Evolutionary conservation across 805 yeast species (phyloP).

Genomic region (Wickerhamomyces rabaulensis): DNA sequence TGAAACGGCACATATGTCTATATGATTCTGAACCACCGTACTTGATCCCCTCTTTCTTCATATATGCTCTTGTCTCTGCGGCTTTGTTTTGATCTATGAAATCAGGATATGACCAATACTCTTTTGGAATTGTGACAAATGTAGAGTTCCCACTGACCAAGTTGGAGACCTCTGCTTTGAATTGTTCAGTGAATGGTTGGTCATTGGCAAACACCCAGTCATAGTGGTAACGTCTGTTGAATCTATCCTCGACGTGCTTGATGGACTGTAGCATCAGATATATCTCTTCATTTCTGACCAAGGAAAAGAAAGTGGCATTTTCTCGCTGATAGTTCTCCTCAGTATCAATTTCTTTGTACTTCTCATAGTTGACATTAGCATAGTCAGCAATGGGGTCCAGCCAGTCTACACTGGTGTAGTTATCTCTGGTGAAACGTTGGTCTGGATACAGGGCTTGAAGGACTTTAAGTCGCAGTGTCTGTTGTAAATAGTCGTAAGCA

Average conservation of each 20-base stretch:
- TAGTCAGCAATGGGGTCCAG: conserved; percentile 12
- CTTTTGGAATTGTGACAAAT: conserved; percentile 53
- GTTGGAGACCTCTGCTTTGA: conserved; percentile 39
- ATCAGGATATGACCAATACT: conserved; percentile 65
- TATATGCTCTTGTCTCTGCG: conserved; percentile 33
- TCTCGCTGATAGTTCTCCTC: conserved; percentile 25
- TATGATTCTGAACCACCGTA: conserved; percentile 61
- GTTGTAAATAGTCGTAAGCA: conserved; percentile 16
- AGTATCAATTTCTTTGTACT: conserved; percentile 6
- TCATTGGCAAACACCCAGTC: conserved; percentile 80
- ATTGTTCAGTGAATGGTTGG: conserved; percentile 50
- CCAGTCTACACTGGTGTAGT: conserved; percentile 14
- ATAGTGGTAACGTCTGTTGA: conserved; percentile 55
- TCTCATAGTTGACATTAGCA: conserved; percentile 1
- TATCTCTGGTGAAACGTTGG: conserved; percentile 16
- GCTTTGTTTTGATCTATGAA: conserved; percentile 52
- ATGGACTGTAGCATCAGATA: conserved; percentile 53
- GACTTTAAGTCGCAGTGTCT: conserved; percentile 14
- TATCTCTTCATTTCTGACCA: conserved; percentile 66
- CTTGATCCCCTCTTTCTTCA: conserved; percentile 39
- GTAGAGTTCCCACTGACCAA: conserved; percentile 51
- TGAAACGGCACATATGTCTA: conserved; percentile 58
- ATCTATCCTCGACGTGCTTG: conserved; percentile 58
- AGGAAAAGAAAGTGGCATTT: conserved; percentile 63
- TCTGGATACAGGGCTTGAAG: conserved; percentile 22